These are phyloP conservation scores for Eucalyptus decipiens DNA, from an alignment of 345 rosid species.

Conservation along the genomic window DNA sequence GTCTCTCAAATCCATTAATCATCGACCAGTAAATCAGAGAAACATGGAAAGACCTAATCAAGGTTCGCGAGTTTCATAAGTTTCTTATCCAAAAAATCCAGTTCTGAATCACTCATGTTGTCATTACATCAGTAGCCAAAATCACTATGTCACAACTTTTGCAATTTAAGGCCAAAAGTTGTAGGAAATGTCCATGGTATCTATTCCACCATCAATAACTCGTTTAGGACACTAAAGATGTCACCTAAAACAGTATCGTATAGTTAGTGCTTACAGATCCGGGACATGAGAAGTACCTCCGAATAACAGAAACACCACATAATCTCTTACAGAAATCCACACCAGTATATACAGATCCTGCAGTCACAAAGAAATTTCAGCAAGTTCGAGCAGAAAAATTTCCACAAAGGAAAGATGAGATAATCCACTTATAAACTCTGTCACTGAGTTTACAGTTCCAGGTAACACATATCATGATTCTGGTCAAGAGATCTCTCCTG, in stretches of 20 bases:
- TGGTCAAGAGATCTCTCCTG: neutral
- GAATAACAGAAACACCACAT: slow-evolving; percentile 94
- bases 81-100: neutral
- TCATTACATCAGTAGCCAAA: neutral
- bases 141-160: neutral
- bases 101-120: neutral
- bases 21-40: neutral
- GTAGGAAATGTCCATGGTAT: neutral
- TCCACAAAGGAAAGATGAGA: neutral
- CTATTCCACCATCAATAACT: neutral
- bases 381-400: neutral
- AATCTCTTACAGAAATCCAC: slow-evolving; percentile 98
- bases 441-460: neutral
- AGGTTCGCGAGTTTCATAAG: neutral
- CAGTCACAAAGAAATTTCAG: slow-evolving; percentile 1
- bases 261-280: neutral
- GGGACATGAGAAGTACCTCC: slow-evolving; percentile 50
- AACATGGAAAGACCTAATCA: neutral
- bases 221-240: neutral
- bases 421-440: neutral
- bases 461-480: neutral
- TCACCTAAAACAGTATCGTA: neutral
- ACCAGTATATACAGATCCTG: slow-evolving; percentile 96
- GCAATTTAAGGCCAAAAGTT: neutral
- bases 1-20: neutral